Percentiles rank a stretch among this genome's conserved stretches.
phyloP scores from a whole-genome alignment of 2,329 filamentous ascomycete genomes.

The Ceratocystiopsis minuta region DNA sequence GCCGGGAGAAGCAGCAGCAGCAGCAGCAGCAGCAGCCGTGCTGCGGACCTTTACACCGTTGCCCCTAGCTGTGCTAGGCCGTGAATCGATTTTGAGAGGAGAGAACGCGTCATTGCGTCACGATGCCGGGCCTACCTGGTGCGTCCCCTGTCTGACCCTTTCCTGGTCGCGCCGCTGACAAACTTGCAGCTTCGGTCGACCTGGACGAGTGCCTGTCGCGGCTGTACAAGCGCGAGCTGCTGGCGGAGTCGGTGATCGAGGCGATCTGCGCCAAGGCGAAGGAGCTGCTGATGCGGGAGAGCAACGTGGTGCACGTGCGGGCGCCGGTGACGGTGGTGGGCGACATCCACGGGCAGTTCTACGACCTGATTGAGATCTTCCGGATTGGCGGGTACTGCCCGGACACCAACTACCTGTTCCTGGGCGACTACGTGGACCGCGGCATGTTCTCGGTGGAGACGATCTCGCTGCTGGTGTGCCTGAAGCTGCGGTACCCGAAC shows the following conservation, averaged over 20 bases:
- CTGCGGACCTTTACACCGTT: too few relatives aligned
- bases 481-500: constrained; percentile 91
- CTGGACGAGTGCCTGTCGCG: constrained; percentile 96
- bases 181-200: constrained; percentile 64
- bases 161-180: not conserved
- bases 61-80: too few relatives aligned
- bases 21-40: constrained; percentile 3
- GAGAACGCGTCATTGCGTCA: constrained; percentile 2
- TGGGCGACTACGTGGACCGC: constrained; percentile 95
- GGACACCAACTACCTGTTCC: constrained; percentile 94
- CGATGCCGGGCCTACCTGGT: constrained; percentile 19
- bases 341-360: constrained; percentile 98
- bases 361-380: constrained; percentile 97
- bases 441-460: constrained; percentile 98
- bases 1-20: constrained; percentile 9
- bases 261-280: constrained; percentile 99
- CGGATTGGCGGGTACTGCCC: constrained; percentile 94
- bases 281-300: constrained; percentile 97
- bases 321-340: constrained; percentile 94
- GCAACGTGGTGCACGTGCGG: constrained; percentile 94
- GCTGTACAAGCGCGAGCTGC: constrained; percentile 89
- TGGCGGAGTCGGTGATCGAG: constrained; percentile 92
- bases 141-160: not conserved
- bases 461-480: constrained; percentile 89
- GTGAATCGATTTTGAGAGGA: not conserved